phyloP scores from a whole-genome alignment of 176 grass and related monocot species.

The Poa pratensis region DNA sequence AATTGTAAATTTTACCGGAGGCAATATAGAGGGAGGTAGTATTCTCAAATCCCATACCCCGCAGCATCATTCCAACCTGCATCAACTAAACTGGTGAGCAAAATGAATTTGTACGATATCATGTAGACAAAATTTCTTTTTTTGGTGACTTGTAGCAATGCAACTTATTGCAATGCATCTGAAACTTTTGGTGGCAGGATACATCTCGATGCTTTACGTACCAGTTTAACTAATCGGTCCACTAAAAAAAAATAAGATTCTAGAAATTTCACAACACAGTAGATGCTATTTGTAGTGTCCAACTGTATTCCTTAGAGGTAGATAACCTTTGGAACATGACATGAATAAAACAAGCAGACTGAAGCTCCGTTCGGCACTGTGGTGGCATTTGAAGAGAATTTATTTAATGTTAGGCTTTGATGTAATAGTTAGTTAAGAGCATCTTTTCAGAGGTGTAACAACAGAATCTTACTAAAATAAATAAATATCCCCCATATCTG shows the following conservation, averaged over 20 bases:
- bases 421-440: not conserved
- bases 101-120: constrained; percentile 6
- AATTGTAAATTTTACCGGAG: constrained; percentile 86
- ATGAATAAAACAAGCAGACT: not conserved
- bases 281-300: constrained; percentile 11
- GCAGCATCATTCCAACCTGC: constrained; percentile 98
- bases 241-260: constrained; percentile 1
- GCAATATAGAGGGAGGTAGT: constrained; percentile 78
- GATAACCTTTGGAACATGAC: constrained; percentile 20
- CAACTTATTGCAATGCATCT: not conserved
- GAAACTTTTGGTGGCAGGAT: constrained; percentile 1
- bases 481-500: not conserved
- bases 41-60: constrained; percentile 92
- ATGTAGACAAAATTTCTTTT: not conserved
- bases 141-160: not conserved
- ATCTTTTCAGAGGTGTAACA: not conserved
- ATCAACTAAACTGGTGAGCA: constrained; percentile 31
- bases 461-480: not conserved
- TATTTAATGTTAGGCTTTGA: not conserved
- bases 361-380: not conserved
- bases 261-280: constrained; percentile 6
- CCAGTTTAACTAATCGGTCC: not conserved
- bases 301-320: not conserved
- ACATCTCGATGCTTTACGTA: constrained; percentile 5
- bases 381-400: no score